Conservation (phyloP, 2,329 filamentous ascomycete species). For the Paecilomyces formosus region DNA sequence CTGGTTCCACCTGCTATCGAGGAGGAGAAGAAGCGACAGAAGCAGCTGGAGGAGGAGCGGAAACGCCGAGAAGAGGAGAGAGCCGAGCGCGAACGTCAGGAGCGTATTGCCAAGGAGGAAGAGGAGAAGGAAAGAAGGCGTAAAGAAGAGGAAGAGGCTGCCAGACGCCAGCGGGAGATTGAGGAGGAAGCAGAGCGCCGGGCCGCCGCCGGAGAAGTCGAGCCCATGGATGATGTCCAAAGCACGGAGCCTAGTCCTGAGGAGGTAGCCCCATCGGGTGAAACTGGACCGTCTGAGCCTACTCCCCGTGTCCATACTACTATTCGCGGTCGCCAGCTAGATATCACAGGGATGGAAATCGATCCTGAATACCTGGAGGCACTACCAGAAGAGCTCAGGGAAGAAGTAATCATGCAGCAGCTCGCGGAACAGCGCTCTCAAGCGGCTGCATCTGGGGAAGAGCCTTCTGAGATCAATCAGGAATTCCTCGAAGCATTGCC, state of each 20-base stretch:
- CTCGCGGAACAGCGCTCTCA: conserved; percentile 75
- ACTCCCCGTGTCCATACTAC: conserved; percentile 64
- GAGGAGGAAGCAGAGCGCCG: conserved; percentile 53
- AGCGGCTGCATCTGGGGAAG: conserved; percentile 62
- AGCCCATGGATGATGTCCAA: conserved; percentile 74
- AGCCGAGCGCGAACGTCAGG: conserved; percentile 54
- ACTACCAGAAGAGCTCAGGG: conserved; percentile 92
- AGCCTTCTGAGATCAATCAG: conserved; percentile 62
- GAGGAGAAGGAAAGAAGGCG: conserved; percentile 64
- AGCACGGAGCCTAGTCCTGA: conserved; percentile 33
- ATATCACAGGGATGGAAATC: conserved; percentile 91
- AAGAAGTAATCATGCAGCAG: conserved; percentile 91
- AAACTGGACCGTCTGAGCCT: conserved; percentile 43
- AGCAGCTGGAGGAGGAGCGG: conserved; percentile 48
- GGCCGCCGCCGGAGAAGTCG: conserved; percentile 31
- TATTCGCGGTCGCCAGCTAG: conserved; percentile 78
- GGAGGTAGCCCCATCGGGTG: conserved; percentile 25
- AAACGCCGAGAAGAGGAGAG: conserved; percentile 55
- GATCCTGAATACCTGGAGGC: conserved; percentile 91
- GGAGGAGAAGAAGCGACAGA: conserved; percentile 64
- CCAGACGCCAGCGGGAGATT: conserved; percentile 52
- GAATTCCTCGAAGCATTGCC: conserved; percentile 93
- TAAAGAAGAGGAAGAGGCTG: conserved; percentile 62
- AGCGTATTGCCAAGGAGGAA: conserved; percentile 59
- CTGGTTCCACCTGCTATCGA: conserved; percentile 81